Conservation (phyloP, 2,329 filamentous ascomycete genomes). For the Fusarium sp. region DNA sequence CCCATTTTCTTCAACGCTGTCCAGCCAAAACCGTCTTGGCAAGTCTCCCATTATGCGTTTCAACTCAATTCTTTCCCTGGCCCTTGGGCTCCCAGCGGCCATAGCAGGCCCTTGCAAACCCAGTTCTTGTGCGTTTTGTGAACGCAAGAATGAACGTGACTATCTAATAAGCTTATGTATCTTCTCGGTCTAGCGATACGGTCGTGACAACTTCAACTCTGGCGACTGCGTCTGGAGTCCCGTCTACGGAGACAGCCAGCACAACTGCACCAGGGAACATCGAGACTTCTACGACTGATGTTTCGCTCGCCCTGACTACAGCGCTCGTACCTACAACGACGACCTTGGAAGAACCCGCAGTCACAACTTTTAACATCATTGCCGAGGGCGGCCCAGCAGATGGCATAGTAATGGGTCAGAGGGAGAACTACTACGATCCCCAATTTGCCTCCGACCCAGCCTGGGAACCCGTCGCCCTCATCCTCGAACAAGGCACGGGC, state of each 20-base stretch:
- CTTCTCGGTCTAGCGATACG: background rate
- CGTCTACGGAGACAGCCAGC: background rate
- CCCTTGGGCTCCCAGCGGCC: background rate
- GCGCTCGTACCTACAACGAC: background rate
- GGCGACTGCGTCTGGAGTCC: background rate
- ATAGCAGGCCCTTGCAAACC: background rate
- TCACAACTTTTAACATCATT: background rate
- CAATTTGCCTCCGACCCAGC: background rate
- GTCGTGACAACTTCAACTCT: background rate
- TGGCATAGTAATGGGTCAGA: background rate
- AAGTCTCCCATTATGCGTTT: background rate
- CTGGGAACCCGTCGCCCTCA: background rate
- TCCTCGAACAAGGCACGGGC: background rate
- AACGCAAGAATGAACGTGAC: fast-evolving
- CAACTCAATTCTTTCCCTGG: background rate
- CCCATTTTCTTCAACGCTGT: background rate
- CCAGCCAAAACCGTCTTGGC: background rate
- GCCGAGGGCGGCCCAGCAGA: background rate
- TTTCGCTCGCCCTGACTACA: background rate
- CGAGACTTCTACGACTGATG: background rate
- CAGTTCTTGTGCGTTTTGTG: background rate
- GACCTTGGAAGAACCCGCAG: background rate
- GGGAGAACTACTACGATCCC: background rate
- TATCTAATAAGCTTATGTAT: background rate
- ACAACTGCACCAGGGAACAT: background rate